phyloP scores from a whole-genome alignment of 768 basidiomycete species.

The Favolaschia claudopus region DNA sequence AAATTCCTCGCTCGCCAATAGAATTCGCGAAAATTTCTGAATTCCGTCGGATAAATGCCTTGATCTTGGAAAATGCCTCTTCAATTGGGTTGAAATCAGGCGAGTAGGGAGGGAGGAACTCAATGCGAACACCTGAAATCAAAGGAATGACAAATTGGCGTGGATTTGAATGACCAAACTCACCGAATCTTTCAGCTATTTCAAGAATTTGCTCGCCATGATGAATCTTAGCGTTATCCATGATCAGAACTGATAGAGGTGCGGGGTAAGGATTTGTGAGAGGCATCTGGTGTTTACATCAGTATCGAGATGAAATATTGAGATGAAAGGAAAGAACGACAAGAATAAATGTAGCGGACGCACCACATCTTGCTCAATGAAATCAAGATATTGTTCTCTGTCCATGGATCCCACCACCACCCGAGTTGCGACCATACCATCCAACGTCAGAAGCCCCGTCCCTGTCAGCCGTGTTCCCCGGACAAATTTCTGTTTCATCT shows the following conservation, averaged over 20 bases:
- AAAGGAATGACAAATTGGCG: background rate
- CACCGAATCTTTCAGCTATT: constrained; percentile 31
- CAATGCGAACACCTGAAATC: constrained; percentile 23
- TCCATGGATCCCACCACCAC: constrained; percentile 41
- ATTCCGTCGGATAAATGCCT: constrained; percentile 27
- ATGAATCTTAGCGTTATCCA: constrained; percentile 44
- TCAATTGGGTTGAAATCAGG: constrained; percentile 44
- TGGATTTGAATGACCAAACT: background rate
- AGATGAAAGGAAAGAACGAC: no score
- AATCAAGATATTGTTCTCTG: constrained; percentile 30
- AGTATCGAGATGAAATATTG: no score
- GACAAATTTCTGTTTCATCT: constrained; percentile 37
- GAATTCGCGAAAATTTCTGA: background rate
- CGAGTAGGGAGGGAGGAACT: constrained; percentile 40
- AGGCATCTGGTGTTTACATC: constrained; percentile 27
- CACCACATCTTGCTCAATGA: constrained; percentile 34
- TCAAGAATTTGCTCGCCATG: constrained; percentile 38
- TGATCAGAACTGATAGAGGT: constrained; percentile 36
- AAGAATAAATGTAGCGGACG: constrained; percentile 12
- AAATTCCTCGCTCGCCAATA: background rate
- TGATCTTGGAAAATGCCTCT: constrained; percentile 40
- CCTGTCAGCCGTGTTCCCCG: constrained; percentile 34
- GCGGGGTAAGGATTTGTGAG: constrained; percentile 36
- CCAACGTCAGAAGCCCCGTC: constrained; percentile 35
- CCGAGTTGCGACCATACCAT: constrained; percentile 37